Evolutionary conservation across 139 green algal species (phyloP).

Genomic region (Coccomyxa sp.): DNA sequence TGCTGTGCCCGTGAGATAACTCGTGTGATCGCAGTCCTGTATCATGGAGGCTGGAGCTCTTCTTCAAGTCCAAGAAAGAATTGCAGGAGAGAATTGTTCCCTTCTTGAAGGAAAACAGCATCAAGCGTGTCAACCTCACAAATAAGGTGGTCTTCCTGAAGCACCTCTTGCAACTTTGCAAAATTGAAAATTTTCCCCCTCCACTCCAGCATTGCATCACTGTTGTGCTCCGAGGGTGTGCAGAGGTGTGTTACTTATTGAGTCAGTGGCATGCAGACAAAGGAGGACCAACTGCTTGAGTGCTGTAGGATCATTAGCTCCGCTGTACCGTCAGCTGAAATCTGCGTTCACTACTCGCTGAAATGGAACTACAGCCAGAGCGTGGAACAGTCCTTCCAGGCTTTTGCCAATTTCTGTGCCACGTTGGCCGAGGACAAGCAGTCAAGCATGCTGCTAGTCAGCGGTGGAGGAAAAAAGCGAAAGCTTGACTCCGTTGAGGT

Average conservation of each 20-base stretch:
- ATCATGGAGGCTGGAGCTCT: conserved; percentile 38
- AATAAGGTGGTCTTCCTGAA: conserved; percentile 26
- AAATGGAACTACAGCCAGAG: conserved; percentile 32
- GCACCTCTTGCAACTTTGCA: not conserved
- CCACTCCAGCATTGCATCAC: not conserved
- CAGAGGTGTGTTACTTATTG: not conserved
- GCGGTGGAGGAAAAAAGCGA: conserved; percentile 25
- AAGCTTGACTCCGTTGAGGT: conserved; percentile 22
- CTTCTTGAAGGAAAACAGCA: conserved; percentile 19
- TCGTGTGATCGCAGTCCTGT: not conserved
- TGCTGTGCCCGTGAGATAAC: no score
- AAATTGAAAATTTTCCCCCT: not conserved
- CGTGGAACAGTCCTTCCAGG: conserved; percentile 7
- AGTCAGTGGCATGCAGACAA: conserved; percentile 1
- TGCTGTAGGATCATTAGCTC: not conserved
- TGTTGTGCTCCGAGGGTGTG: not conserved
- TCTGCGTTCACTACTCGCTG: conserved; percentile 42
- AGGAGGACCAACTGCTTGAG: conserved; percentile 28
- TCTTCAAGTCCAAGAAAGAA: conserved; percentile 30
- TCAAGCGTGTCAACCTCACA: conserved; percentile 28
- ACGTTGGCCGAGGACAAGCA: not conserved
- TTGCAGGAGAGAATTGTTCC: conserved; percentile 15
- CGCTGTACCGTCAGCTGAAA: conserved; percentile 1
- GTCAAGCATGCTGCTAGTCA: conserved; percentile 34
- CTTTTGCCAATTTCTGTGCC: conserved; percentile 2